Percentiles rank a stretch among this genome's conserved stretches.
Conservation (phyloP, 2,329 filamentous ascomycete genomes). For the Thelonectria olida region DNA sequence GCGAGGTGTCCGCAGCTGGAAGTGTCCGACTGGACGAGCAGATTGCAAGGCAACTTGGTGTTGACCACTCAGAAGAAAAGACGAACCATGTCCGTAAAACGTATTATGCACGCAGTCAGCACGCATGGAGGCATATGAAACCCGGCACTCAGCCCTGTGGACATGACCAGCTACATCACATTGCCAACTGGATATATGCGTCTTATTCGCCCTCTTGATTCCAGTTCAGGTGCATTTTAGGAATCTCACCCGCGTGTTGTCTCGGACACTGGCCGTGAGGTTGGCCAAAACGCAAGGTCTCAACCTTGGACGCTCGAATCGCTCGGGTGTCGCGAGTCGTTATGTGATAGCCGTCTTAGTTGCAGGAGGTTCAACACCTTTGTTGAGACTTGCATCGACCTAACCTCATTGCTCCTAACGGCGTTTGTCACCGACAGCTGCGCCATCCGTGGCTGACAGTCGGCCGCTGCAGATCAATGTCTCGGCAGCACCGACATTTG, state of each 20-base stretch:
- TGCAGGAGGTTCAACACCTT: conserved; percentile 1
- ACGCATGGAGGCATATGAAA: not conserved
- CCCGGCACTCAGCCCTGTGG: not conserved
- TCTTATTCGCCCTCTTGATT: no score
- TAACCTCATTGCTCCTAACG: conserved; percentile 22
- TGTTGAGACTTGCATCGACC: not conserved
- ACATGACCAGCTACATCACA: not conserved
- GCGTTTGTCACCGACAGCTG: conserved; percentile 26
- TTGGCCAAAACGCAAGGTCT: not conserved
- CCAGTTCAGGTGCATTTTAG: no score
- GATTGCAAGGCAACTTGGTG: not conserved
- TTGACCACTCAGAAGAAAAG: no score
- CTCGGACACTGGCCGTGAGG: not conserved
- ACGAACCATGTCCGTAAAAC: no score
- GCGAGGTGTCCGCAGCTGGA: no score
- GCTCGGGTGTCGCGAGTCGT: not conserved
- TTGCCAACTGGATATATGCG: no score
- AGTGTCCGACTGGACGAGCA: not conserved
- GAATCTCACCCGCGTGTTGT: not conserved
- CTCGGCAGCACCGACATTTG: conserved; percentile 26
- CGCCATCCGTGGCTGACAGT: conserved; percentile 28
- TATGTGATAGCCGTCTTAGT: conserved; percentile 5
- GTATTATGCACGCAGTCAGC: no score
- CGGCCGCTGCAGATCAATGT: conserved; percentile 24
- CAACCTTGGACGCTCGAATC: not conserved